Base-by-base conservation (phyloP, 2,329 filamentous ascomycete genomes). In the Keithomyces neogunnii region DNA sequence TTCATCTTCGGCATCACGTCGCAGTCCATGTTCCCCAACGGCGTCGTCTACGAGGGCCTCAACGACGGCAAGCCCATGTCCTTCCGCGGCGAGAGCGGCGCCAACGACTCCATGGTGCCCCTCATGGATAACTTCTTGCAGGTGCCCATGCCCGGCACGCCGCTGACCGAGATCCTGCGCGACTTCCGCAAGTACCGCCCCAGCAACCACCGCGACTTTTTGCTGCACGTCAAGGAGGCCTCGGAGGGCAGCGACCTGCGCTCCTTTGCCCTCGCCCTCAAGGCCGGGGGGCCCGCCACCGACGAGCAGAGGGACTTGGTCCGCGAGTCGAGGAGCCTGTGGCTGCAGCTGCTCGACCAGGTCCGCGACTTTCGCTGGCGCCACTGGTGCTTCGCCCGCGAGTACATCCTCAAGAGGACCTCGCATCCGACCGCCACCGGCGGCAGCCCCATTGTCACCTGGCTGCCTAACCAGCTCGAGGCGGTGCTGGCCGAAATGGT, bases 1-100 rank as follows among this genome's bases (percentile, higher is more conserved):
- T 96, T 96, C 74, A 96, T 96, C 72, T 96, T 96, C 64, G 92
- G 92, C 60, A 96, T 96, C 69, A 95, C 89, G 1, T 86, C 82
- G 46, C 91, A 96, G 70, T 85, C 83, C 62, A 96, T 96, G 90
- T 96, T 96, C 69, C 91, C 91, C 7, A 75, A 91, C 56, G 92
- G 92, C 7, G 92, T 96, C 6, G 71, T 95, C 45, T 96, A 96
- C 66, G 86, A 95, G 66, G 90, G 89, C 7, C 80, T 92, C 54
- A 85, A 85, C 57, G 82, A 86, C 53, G 68, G 69, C 54, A 66
- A 87, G 64, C 86, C 88, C 3, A 72, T 89, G 66, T 85, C 80
- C 51, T 96, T 96, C 79, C 85, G 92, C 33, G 92, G 92, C 59
- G 92, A 96, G 72, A 90, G 85, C 47, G 92, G 92, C 43, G 92